phyloP scores from a whole-genome alignment of 768 basidiomycete genomes.

The Hygrophoropsis aurantiaca region DNA sequence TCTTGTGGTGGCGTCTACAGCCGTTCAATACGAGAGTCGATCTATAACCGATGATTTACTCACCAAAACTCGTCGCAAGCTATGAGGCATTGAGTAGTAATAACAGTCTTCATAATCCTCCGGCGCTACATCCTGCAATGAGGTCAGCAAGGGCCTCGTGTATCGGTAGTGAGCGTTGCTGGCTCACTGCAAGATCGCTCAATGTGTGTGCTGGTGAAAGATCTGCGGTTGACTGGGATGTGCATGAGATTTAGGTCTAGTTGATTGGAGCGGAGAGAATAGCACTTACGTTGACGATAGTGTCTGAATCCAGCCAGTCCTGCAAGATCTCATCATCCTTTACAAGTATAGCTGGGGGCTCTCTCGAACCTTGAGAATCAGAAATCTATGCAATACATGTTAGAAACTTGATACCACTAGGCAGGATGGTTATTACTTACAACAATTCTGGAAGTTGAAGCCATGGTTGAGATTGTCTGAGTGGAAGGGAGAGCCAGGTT shows the following conservation, averaged over 20 bases:
- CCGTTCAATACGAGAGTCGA: conserved; percentile 1
- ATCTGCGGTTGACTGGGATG: conserved; percentile 17
- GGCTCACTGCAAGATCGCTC: conserved; percentile 28
- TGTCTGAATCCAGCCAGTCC: conserved; percentile 24
- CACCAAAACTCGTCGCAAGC: conserved; percentile 28
- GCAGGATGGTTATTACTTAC: conserved; percentile 3
- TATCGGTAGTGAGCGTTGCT: conserved; percentile 11
- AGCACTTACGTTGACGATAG: conserved; percentile 25
- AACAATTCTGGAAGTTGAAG: conserved; percentile 6
- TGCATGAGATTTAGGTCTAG: neutral
- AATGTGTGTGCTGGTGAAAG: conserved; percentile 21
- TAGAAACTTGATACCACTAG: neutral
- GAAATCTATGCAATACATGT: conserved; percentile 4
- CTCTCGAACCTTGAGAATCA: conserved; percentile 6
- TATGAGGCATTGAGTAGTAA: conserved; percentile 27
- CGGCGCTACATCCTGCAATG: conserved; percentile 24
- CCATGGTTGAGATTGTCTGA: conserved; percentile 7
- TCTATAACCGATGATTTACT: conserved; percentile 9
- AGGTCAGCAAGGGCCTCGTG: conserved; percentile 18
- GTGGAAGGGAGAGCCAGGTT: conserved; percentile 4
- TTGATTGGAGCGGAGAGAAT: neutral
- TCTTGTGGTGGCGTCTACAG: conserved; percentile 22
- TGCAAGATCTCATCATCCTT: conserved; percentile 12
- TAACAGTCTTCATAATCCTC: conserved; percentile 18
- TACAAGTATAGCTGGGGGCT: conserved; percentile 2